Percentiles rank a stretch among this genome's conserved stretches.
phyloP scores from a whole-genome alignment of 305 asterid species.

The Fraxinus nigra region DNA sequence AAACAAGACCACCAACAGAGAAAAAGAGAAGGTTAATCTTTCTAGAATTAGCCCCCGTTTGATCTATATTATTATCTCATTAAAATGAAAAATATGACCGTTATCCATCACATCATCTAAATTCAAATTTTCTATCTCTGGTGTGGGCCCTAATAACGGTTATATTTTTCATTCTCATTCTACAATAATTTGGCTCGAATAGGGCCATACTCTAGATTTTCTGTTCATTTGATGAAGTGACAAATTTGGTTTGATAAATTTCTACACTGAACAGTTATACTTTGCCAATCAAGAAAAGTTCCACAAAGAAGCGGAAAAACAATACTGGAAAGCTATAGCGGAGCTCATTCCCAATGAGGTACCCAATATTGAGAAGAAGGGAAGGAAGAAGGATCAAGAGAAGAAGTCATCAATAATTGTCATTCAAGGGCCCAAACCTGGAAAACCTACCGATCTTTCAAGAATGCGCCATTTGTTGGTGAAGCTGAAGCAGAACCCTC shows the following conservation, averaged over 20 bases:
- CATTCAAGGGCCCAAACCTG: conserved; percentile 75
- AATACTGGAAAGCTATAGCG: conserved; percentile 75
- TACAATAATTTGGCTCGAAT: too few relatives aligned
- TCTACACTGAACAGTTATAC: conserved; percentile 31
- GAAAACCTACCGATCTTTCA: conserved; percentile 75
- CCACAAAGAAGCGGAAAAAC: conserved; percentile 74
- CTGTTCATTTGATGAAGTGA: background rate
- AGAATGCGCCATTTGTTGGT: conserved; percentile 64
- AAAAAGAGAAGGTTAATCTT: conserved; percentile 55
- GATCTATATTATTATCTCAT: too few relatives aligned
- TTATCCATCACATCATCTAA: too few relatives aligned
- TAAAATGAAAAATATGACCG: too few relatives aligned
- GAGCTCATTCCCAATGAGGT: conserved; percentile 72
- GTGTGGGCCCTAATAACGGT: too few relatives aligned
- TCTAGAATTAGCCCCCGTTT: background rate
- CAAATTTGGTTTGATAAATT: background rate
- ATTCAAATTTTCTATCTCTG: too few relatives aligned
- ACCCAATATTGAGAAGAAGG: conserved; percentile 59
- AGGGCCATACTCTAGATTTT: background rate
- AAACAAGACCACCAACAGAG: conserved; percentile 53
- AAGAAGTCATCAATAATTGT: conserved; percentile 63
- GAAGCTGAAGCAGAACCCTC: conserved; percentile 77
- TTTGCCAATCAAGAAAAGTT: conserved; percentile 56
- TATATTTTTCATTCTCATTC: too few relatives aligned
- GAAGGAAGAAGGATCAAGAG: conserved; percentile 68